Evolutionary conservation across 1,284 basidiomycete species (phyloP).

Genomic region (Cystobasidium slooffiae): DNA sequence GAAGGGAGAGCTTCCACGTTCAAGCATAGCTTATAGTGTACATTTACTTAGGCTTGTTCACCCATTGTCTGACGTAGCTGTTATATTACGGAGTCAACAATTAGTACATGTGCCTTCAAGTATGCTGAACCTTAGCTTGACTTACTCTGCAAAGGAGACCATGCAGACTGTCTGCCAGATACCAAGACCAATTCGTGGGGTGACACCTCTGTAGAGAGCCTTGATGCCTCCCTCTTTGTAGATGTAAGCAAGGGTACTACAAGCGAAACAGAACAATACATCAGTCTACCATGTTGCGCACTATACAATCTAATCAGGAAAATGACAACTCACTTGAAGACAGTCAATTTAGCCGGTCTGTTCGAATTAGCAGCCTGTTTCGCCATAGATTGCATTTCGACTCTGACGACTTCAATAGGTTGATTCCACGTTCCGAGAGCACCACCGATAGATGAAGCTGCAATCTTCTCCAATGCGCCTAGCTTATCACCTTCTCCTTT

Average conservation of each 20-base stretch:
- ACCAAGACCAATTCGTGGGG: conserved; percentile 92
- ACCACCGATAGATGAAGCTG: conserved; percentile 88
- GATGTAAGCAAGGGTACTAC: conserved; percentile 80
- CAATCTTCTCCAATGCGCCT: conserved; percentile 80
- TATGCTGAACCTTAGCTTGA: not conserved
- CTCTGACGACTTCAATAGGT: conserved; percentile 94
- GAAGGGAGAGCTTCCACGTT: not conserved
- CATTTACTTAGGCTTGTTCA: conserved; percentile 11
- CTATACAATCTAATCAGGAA: too few species aligned
- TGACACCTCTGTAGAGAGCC: conserved; percentile 96
- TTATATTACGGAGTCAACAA: not conserved
- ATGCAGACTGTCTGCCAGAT: conserved; percentile 96
- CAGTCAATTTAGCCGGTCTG: conserved; percentile 84
- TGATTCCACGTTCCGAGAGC: conserved; percentile 99
- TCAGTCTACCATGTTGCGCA: too few species aligned
- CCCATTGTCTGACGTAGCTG: conserved; percentile 40
- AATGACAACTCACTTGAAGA: conserved; percentile 68
- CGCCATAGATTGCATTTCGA: conserved; percentile 99
- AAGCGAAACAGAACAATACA: not conserved
- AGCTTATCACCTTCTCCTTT: conserved; percentile 74
- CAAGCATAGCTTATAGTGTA: not conserved
- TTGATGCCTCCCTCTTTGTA: conserved; percentile 96
- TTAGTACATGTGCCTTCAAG: not conserved
- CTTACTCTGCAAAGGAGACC: conserved; percentile 72
- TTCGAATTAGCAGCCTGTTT: conserved; percentile 70